Evolutionary conservation across 2,329 filamentous ascomycete genomes (phyloP).

Genomic region (Drechslerella coelobrocha): DNA sequence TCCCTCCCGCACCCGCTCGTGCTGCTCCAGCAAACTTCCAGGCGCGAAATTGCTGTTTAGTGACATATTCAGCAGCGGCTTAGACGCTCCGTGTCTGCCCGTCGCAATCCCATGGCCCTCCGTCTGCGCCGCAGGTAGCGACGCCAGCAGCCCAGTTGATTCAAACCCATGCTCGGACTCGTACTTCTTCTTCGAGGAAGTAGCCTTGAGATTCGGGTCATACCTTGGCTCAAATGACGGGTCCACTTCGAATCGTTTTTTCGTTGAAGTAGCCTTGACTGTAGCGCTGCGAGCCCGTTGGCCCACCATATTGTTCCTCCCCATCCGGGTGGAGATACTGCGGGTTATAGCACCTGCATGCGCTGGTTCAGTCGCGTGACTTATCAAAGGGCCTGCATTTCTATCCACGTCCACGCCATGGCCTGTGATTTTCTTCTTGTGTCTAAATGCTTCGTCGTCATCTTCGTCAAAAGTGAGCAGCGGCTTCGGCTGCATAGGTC

Average conservation of each 20-base stretch:
- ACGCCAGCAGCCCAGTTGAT: constrained; percentile 42
- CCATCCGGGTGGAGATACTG: constrained; percentile 45
- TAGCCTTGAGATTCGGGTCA: constrained; percentile 8
- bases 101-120: constrained; percentile 38
- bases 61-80: constrained; percentile 44
- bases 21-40: constrained; percentile 46
- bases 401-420: constrained; percentile 41
- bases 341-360: constrained; percentile 21
- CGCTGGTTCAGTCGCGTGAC: constrained; percentile 31
- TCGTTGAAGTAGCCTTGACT: constrained; percentile 19
- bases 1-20: constrained; percentile 41
- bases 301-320: constrained; percentile 5
- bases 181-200: constrained; percentile 30
- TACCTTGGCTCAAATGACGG: constrained; percentile 13
- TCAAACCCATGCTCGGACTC: constrained; percentile 32
- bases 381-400: constrained; percentile 38
- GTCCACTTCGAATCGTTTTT: constrained; percentile 15
- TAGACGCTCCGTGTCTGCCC: constrained; percentile 24
- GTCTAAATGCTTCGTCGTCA: constrained; percentile 33
- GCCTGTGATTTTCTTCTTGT: constrained; percentile 46
- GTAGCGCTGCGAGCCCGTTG: constrained; percentile 33
- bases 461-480: constrained; percentile 34
- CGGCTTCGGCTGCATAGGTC: constrained; percentile 21
- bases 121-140: constrained; percentile 12
- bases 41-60: constrained; percentile 44